Percentiles rank a stretch among this genome's conserved stretches.
These are phyloP conservation scores for Dactylellina cionopaga DNA, from an alignment of 2,329 filamentous ascomycete species.

Conservation along the genomic window DNA sequence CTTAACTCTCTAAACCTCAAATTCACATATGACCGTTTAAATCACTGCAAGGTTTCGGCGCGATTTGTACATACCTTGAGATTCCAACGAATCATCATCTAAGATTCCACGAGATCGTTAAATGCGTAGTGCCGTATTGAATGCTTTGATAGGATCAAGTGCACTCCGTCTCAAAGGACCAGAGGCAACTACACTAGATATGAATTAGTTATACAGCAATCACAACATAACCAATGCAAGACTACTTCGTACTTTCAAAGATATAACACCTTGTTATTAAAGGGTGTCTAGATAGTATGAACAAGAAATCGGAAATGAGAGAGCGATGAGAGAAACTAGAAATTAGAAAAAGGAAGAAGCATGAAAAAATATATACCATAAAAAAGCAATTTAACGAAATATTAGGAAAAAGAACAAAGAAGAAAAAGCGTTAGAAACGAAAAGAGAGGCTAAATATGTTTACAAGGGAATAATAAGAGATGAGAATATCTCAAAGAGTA, in stretches of 20 bases:
- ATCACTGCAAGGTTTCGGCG: too few relatives aligned
- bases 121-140: too few relatives aligned
- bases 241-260: background rate
- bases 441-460: slow-evolving; percentile 13
- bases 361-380: background rate
- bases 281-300: slow-evolving; percentile 13
- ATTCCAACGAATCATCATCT: too few relatives aligned
- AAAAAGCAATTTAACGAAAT: background rate
- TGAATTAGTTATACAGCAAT: too few relatives aligned
- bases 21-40: too few relatives aligned
- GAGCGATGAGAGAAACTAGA: background rate
- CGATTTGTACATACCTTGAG: too few relatives aligned
- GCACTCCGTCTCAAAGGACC: too few relatives aligned
- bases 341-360: background rate
- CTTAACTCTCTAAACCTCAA: too few relatives aligned
- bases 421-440: slow-evolving; percentile 7
- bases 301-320: slow-evolving; percentile 8
- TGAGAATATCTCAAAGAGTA: background rate
- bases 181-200: too few relatives aligned
- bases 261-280: slow-evolving; percentile 9
- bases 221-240: too few relatives aligned
- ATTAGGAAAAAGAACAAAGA: background rate
- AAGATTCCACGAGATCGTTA: too few relatives aligned
- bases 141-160: too few relatives aligned
- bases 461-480: slow-evolving; percentile 39